Conservation (phyloP, 345 rosid species). For the Psidium friedrichsthalianum region DNA sequence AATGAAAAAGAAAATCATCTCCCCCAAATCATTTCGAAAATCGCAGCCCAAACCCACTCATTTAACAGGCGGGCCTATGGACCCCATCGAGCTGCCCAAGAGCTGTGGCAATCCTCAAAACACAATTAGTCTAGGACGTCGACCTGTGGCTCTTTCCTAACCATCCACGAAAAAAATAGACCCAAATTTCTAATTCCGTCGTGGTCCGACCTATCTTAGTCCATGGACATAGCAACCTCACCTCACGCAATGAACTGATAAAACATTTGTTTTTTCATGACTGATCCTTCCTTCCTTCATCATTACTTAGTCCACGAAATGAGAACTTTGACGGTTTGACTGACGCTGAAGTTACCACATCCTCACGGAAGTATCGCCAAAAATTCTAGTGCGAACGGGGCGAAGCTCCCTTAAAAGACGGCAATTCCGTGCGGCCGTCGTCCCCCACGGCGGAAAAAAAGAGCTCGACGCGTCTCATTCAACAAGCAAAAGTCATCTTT, state of each 20-base stretch:
- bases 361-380: neutral
- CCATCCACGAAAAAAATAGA: neutral
- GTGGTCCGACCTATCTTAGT: neutral
- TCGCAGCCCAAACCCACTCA: fast-evolving
- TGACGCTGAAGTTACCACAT: neutral
- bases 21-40: fast-evolving
- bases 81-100: fast-evolving
- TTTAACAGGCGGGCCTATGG: neutral
- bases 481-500: neutral
- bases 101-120: neutral
- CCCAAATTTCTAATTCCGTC: neutral
- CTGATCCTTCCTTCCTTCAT: neutral
- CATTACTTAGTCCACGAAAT: neutral
- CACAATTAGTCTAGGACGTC: neutral
- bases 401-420: neutral
- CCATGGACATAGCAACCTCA: neutral
- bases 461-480: neutral
- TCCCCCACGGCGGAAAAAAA: neutral
- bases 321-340: neutral
- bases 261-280: too few species aligned
- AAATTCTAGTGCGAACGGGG: neutral
- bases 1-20: neutral
- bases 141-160: fast-evolving
- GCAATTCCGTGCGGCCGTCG: neutral
- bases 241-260: too few species aligned